Percentiles rank a stretch among this genome's conserved stretches.
phyloP scores from a whole-genome alignment of 1,139 yeast genomes.

The Lodderomyces margitis region DNA sequence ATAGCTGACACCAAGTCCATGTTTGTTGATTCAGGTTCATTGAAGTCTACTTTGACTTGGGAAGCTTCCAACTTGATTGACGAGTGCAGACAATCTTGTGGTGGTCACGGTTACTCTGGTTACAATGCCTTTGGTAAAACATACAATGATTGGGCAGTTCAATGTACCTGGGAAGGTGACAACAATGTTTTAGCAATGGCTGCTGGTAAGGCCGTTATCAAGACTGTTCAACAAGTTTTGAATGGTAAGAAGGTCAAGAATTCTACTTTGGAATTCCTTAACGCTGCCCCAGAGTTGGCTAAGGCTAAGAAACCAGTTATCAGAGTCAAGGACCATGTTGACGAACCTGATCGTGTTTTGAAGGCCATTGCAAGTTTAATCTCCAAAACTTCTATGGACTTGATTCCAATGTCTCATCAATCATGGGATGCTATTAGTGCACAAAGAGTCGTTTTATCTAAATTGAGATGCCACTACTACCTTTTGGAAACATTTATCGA shows the following conservation, averaged over 20 bases:
- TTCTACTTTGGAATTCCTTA: constrained; percentile 16
- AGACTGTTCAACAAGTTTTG: constrained; percentile 40
- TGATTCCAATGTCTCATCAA: constrained; percentile 15
- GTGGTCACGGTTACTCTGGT: constrained; percentile 93
- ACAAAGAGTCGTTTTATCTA: constrained; percentile 57
- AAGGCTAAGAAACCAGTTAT: constrained; percentile 17
- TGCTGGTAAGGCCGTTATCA: constrained; percentile 74
- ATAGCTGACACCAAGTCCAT: constrained; percentile 69
- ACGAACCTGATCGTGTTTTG: constrained; percentile 16
- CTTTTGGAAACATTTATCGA: constrained; percentile 33
- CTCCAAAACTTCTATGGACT: constrained; percentile 14
- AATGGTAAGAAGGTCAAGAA: constrained; percentile 15
- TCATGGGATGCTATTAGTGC: constrained; percentile 43
- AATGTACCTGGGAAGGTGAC: constrained; percentile 98
- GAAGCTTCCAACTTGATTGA: constrained; percentile 74
- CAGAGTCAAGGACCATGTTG: constrained; percentile 15
- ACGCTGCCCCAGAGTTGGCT: constrained; percentile 15
- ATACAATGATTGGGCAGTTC: constrained; percentile 89
- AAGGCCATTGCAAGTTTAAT: constrained; percentile 16
- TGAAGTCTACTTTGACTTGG: constrained; percentile 92
- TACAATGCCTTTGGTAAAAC: constrained; percentile 90
- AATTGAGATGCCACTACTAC: constrained; percentile 46
- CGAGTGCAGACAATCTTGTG: constrained; percentile 92
- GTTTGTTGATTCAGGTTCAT: constrained; percentile 83
- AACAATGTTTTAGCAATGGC: constrained; percentile 82